These are phyloP conservation scores for Russula sp. DNA, from an alignment of 768 basidiomycete species.

Conservation along the genomic window DNA sequence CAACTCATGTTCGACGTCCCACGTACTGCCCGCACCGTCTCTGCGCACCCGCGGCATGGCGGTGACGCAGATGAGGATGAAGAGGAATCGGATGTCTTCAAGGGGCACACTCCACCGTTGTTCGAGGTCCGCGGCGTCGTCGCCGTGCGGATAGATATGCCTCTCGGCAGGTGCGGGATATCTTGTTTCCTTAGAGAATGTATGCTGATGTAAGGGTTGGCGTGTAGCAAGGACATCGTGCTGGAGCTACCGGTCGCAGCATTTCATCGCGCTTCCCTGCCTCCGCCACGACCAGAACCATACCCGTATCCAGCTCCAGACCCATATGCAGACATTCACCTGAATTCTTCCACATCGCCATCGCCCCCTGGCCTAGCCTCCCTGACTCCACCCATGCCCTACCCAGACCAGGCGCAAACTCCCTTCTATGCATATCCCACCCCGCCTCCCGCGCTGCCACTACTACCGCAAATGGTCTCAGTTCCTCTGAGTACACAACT, in stretches of 20 bases:
- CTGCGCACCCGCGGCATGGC: conserved; percentile 56
- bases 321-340: not conserved
- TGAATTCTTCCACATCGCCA: conserved; percentile 26
- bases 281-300: conserved; percentile 32
- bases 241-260: conserved; percentile 60
- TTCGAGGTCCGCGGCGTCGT: conserved; percentile 66
- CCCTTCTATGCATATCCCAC: conserved; percentile 33
- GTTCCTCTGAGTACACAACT: conserved; percentile 31
- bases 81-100: conserved; percentile 29
- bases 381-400: conserved; percentile 24
- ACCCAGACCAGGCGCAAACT: conserved; percentile 27
- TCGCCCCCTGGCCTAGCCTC: conserved; percentile 7
- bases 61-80: conserved; percentile 34
- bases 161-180: conserved; percentile 53
- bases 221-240: conserved; percentile 59
- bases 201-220: conserved; percentile 6
- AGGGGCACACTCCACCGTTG: conserved; percentile 32
- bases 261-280: conserved; percentile 56
- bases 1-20: conserved; percentile 80
- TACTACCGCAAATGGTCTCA: conserved; percentile 36
- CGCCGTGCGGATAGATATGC: conserved; percentile 62
- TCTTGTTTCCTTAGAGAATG: not conserved
- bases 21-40: conserved; percentile 53
- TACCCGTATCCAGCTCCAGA: conserved; percentile 13
- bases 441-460: conserved; percentile 17